Conservation (phyloP, 495 filamentous ascomycete genomes). For the Sabuloglossum arenarium region DNA sequence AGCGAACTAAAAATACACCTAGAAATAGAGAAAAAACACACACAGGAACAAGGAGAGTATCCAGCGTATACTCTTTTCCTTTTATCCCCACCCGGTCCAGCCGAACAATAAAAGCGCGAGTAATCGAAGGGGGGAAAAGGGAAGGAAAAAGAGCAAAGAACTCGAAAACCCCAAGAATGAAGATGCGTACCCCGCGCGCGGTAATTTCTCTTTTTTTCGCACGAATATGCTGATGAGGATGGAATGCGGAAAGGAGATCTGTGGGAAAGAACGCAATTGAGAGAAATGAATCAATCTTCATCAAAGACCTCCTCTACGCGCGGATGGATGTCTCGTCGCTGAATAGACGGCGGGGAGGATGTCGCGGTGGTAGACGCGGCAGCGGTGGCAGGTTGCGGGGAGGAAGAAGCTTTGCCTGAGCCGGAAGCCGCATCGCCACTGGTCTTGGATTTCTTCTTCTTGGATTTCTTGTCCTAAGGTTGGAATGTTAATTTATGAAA, state of each 20-base stretch:
- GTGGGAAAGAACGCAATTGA: neutral
- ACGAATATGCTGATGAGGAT: neutral
- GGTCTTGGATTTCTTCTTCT: slow-evolving; percentile 22
- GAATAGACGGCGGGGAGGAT: neutral
- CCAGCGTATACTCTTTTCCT: too few species aligned
- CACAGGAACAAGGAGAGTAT: too few species aligned
- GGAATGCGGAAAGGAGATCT: neutral
- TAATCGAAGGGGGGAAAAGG: too few species aligned
- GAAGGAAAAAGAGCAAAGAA: too few species aligned
- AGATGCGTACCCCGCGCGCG: too few species aligned
- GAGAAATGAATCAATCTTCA: neutral
- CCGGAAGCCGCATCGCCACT: slow-evolving; percentile 7
- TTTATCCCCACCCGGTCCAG: too few species aligned
- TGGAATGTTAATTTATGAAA: too few species aligned
- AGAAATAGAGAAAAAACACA: too few species aligned
- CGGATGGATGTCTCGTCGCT: slow-evolving; percentile 1
- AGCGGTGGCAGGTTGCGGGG: neutral
- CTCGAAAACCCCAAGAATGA: too few species aligned
- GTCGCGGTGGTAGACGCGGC: neutral
- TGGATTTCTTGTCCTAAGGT: slow-evolving; percentile 42
- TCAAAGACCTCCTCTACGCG: slow-evolving; percentile 4
- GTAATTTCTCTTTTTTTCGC: too few species aligned
- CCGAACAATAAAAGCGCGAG: too few species aligned
- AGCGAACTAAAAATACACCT: too few species aligned
- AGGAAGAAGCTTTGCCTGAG: neutral